These are phyloP conservation scores for Knufia fluminis DNA, from an alignment of 2,329 filamentous ascomycete genomes.

Conservation along the genomic window DNA sequence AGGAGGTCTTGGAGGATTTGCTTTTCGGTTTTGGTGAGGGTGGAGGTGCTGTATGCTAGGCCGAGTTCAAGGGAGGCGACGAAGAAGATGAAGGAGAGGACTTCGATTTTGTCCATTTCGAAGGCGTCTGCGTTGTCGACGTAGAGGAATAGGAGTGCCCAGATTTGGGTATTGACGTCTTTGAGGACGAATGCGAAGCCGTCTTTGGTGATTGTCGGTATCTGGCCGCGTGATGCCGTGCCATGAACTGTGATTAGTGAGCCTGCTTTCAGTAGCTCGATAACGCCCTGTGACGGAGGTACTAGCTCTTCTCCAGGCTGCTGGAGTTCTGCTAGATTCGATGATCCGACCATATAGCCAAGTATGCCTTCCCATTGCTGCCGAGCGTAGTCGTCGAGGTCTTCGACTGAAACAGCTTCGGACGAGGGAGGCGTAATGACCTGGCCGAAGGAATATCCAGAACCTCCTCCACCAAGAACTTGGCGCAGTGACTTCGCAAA, in stretches of 20 bases:
- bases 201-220: constrained; percentile 73
- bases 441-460: constrained; percentile 80
- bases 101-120: constrained; percentile 79
- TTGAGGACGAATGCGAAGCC: constrained; percentile 93
- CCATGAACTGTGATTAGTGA: constrained; percentile 59
- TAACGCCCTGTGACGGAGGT: constrained; percentile 65
- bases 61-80: constrained; percentile 88
- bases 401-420: constrained; percentile 56
- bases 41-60: constrained; percentile 77
- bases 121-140: constrained; percentile 70
- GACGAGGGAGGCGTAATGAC: constrained; percentile 59
- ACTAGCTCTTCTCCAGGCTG: constrained; percentile 10
- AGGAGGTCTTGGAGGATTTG: constrained; percentile 85
- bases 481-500: constrained; percentile 77
- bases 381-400: constrained; percentile 76
- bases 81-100: constrained; percentile 92
- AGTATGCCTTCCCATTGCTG: constrained; percentile 92
- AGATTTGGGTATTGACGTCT: constrained; percentile 92
- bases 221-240: constrained; percentile 30
- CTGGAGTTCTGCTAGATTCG: constrained; percentile 4
- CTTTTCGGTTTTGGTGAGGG: constrained; percentile 68
- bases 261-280: constrained; percentile 70
- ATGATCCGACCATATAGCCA: constrained; percentile 73
- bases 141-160: constrained; percentile 89
- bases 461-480: constrained; percentile 75